These are phyloP conservation scores for Plasmodium fragile DNA, from an alignment of 169 alveolate genomes.

Conservation along the genomic window DNA sequence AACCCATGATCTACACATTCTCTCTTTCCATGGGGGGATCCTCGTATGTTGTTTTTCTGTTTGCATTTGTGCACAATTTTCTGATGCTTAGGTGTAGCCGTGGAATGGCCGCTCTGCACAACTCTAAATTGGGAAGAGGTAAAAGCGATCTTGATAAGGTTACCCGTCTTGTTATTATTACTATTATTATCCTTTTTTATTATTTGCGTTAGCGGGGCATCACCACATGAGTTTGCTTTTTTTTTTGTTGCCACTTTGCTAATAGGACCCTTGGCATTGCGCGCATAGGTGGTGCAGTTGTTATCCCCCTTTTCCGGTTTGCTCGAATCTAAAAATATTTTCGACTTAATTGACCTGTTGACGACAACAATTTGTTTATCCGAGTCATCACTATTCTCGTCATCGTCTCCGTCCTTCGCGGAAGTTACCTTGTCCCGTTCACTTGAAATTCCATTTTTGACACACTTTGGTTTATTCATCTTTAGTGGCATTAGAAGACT, in stretches of 20 bases:
- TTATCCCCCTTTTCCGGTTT: neutral
- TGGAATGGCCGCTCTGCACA: neutral
- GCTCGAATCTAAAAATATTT: slow-evolving; percentile 23
- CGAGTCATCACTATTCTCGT: slow-evolving; percentile 51
- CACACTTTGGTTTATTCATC: slow-evolving; percentile 6
- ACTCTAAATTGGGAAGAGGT: slow-evolving; percentile 13
- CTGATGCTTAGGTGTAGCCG: neutral
- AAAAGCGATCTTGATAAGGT: neutral
- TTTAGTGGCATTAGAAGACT: neutral
- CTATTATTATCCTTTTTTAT: neutral
- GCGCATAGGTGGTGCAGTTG: neutral
- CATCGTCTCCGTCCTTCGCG: slow-evolving; percentile 1
- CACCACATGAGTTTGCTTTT: neutral
- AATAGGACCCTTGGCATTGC: neutral
- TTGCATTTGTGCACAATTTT: neutral
- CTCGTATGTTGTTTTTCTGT: neutral
- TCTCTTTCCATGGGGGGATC: neutral
- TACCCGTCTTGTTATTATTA: neutral
- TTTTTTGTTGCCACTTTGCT: slow-evolving; percentile 11
- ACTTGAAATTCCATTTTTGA: slow-evolving; percentile 2
- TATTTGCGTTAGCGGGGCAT: neutral
- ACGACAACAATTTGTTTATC: slow-evolving; percentile 54
- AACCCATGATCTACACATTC: neutral
- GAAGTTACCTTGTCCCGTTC: slow-evolving; percentile 1
- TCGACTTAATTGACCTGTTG: slow-evolving; percentile 50